Conservation (phyloP, 129 eudicot genomes). For the Chrysanthemum seticuspe region DNA sequence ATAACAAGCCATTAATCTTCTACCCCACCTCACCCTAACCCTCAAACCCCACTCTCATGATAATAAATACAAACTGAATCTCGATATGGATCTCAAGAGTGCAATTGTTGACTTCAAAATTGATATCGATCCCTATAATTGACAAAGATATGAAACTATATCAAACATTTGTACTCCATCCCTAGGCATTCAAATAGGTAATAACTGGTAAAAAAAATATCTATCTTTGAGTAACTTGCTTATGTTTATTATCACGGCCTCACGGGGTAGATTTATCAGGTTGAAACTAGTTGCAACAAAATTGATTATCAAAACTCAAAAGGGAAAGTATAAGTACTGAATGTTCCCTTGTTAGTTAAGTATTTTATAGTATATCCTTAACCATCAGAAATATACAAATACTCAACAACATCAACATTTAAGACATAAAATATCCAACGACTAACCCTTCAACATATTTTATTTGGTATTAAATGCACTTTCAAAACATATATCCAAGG, state of each 20-base stretch:
- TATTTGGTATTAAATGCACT: neutral
- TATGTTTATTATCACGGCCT: no score
- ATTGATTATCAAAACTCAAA: neutral
- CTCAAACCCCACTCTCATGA: constrained; percentile 18
- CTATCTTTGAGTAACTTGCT: no score
- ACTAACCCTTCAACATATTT: constrained; percentile 17
- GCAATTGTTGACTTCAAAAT: neutral
- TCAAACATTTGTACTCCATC: neutral
- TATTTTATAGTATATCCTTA: neutral
- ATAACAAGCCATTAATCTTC: constrained; percentile 20
- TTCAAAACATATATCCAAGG: neutral
- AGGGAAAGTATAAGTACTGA: constrained; percentile 10
- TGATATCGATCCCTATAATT: no score
- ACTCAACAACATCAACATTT: neutral
- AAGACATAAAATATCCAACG: neutral
- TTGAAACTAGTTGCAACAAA: constrained; percentile 6
- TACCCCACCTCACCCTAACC: constrained; percentile 15
- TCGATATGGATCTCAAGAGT: neutral
- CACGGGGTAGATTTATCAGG: neutral
- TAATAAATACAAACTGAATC: neutral
- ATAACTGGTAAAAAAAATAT: no score
- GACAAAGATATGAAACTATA: neutral
- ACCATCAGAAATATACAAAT: neutral
- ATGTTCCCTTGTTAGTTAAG: neutral
- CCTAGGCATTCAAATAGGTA: no score